Base-by-base conservation (phyloP, 495 filamentous ascomycete species). In the Penicillium ucsense region DNA sequence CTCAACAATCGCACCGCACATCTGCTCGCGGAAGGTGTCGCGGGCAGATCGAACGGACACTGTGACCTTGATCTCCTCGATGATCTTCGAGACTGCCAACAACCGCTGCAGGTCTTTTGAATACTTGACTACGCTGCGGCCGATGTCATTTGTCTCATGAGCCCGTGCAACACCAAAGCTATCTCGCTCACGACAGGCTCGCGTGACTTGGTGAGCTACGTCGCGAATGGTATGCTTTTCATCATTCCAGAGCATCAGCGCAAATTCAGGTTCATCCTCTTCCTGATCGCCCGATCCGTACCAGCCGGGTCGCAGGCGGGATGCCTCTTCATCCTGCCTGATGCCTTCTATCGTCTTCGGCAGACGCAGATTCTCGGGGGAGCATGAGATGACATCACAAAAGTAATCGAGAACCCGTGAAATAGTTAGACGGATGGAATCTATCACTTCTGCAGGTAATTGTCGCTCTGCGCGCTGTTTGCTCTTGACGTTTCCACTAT, bases 161-260 rank as follows among this genome's bases (percentile, higher is more conserved):
- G 94, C 92, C 48, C 81, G 80, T n/a, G 75, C 69, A 10, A 79
- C 60, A 2, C 88, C 91, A 48, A 86, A 90, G 9, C 65, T 70
- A 46, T 73, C 68, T 7, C 78, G 72, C 49, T 83, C 78, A 51
- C 81, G 84, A 74, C 94, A 97, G 43, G 92, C 94, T 45, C 94
- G 78, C 3, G 85, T 84, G 10, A 98, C 88, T 62, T 95, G 89
- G 32, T 90, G 78, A 47, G 82, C 70, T 7, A 98, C 90, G 63
- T 97, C 92, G n/a, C 78, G 73, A 43, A 96, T 82, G 0, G 92
- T 97, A 61, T 98, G 92, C 68, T 98, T 98, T 65, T 98, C 92
- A 50, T 98, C 92, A 54, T 98, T 98, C 92, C 92, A 98, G 6
- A 98, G 71, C 12, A 95, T 65, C n/a, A 98, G 67, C 4, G 88